These are phyloP conservation scores for Elsinoe ampelina DNA, from an alignment of 2,329 filamentous ascomycete genomes.

Conservation along the genomic window DNA sequence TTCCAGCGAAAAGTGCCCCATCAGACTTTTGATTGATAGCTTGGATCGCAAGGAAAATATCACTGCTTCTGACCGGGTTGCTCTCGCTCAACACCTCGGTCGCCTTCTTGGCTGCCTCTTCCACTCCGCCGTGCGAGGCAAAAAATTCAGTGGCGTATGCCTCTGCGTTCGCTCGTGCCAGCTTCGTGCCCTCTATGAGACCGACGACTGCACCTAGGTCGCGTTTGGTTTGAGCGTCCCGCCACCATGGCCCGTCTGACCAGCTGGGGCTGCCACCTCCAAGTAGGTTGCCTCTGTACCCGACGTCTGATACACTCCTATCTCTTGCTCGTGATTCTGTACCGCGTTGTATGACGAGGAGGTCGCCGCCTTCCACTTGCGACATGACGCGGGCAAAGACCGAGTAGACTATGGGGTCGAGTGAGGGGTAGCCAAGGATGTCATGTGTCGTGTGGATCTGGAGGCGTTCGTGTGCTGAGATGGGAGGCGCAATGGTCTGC, in stretches of 20 bases:
- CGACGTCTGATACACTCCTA: slow-evolving; percentile 52
- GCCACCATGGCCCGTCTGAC: slow-evolving; percentile 97
- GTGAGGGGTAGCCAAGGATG: slow-evolving; percentile 82
- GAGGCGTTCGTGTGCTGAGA: slow-evolving; percentile 91
- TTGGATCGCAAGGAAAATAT: slow-evolving; percentile 94
- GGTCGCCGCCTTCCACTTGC: slow-evolving; percentile 94
- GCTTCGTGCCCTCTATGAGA: slow-evolving; percentile 76
- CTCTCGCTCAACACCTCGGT: slow-evolving; percentile 69
- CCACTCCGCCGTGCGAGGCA: slow-evolving; percentile 63
- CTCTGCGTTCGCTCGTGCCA: slow-evolving; percentile 82
- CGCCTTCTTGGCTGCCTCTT: slow-evolving; percentile 69
- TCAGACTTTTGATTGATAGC: slow-evolving; percentile 61
- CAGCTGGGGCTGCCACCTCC: slow-evolving; percentile 53
- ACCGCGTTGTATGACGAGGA: slow-evolving; percentile 88
- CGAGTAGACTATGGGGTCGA: slow-evolving; percentile 83
- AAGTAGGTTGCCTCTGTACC: slow-evolving; percentile 40
- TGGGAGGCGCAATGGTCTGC: slow-evolving; percentile 89
- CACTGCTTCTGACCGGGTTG: slow-evolving; percentile 84
- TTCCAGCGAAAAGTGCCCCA: slow-evolving; percentile 58
- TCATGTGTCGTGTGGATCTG: slow-evolving; percentile 98
- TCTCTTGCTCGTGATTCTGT: slow-evolving; percentile 63
- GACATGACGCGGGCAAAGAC: slow-evolving; percentile 95
- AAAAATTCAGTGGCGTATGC: slow-evolving; percentile 82
- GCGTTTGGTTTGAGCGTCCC: slow-evolving; percentile 52
- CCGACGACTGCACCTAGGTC: slow-evolving; percentile 74